These are phyloP conservation scores for Chytriomyces confervae DNA, from an alignment of 192 early-diverging fungal genomes.

Conservation along the genomic window DNA sequence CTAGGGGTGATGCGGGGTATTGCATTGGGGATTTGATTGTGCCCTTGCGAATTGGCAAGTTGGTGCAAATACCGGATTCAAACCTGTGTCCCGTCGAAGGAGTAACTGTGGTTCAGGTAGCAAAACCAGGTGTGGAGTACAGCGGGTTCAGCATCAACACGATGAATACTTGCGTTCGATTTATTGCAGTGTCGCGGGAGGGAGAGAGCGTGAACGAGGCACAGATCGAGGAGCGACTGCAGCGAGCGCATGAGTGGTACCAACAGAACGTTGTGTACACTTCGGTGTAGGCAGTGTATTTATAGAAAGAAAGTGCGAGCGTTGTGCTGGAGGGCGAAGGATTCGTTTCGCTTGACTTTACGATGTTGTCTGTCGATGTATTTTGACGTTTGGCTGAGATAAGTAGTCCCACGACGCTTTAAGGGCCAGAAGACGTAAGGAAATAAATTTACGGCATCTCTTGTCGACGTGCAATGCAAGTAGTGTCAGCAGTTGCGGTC, in stretches of 20 bases:
- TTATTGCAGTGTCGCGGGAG: constrained; percentile 28
- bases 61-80: constrained; percentile 36
- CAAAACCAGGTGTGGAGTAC: constrained; percentile 38
- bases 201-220: constrained; percentile 27
- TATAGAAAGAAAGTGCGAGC: background rate
- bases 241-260: constrained; percentile 44
- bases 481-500: background rate
- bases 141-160: constrained; percentile 44
- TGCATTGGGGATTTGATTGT: constrained; percentile 47
- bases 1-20: constrained; percentile 16
- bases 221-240: constrained; percentile 17
- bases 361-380: too few species aligned
- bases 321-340: background rate
- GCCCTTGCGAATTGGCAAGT: constrained; percentile 35
- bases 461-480: background rate
- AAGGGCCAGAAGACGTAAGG: background rate
- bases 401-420: background rate
- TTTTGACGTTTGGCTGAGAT: too few species aligned
- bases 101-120: constrained; percentile 38
- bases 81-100: constrained; percentile 34
- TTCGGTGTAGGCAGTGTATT: background rate
- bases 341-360: background rate
- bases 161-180: constrained; percentile 49
- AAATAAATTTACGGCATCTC: background rate
- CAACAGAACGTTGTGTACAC: constrained; percentile 23